phyloP scores from a whole-genome alignment of 768 basidiomycete species.

The Trametes punicea region DNA sequence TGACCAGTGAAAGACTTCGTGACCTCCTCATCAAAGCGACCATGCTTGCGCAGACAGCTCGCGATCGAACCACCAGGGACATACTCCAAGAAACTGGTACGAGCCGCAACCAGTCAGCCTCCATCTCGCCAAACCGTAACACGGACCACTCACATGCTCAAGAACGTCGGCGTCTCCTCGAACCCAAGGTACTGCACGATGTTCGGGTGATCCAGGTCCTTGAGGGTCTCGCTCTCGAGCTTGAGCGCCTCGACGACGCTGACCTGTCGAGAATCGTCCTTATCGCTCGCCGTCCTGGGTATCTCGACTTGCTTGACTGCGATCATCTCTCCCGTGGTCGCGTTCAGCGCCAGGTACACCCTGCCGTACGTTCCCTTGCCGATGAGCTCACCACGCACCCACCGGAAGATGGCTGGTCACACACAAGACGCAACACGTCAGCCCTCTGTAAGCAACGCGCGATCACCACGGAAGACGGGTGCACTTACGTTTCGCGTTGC shows the following conservation, averaged over 20 bases:
- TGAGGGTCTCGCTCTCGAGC: slow-evolving; percentile 92
- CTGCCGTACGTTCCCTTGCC: slow-evolving; percentile 96
- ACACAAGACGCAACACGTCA: slow-evolving; percentile 3
- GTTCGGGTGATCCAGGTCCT: slow-evolving; percentile 94
- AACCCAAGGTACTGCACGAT: slow-evolving; percentile 97
- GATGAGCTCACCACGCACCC: slow-evolving; percentile 97
- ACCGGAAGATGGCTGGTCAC: slow-evolving; percentile 81
- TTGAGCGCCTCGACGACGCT: slow-evolving; percentile 89
- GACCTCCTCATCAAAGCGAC: slow-evolving; percentile 88
- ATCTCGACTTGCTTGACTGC: slow-evolving; percentile 99
- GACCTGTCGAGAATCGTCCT: slow-evolving; percentile 79
- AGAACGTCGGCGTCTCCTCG: slow-evolving; percentile 81
- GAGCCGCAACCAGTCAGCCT: not conserved
- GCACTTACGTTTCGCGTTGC: slow-evolving; percentile 52
- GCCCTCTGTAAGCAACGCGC: not conserved
- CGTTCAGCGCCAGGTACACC: slow-evolving; percentile 94
- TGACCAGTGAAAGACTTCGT: slow-evolving; percentile 91
- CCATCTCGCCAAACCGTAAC: not conserved
- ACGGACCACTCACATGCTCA: slow-evolving; percentile 77
- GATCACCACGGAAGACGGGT: slow-evolving; percentile 4
- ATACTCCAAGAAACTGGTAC: slow-evolving; percentile 92
- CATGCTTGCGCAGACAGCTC: slow-evolving; percentile 84
- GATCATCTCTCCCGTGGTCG: slow-evolving; percentile 97
- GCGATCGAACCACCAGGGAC: slow-evolving; percentile 97
- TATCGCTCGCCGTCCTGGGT: slow-evolving; percentile 87